These are phyloP conservation scores for Mortierella sp. DNA, from an alignment of 371 early-diverging fungal genomes.

Conservation along the genomic window DNA sequence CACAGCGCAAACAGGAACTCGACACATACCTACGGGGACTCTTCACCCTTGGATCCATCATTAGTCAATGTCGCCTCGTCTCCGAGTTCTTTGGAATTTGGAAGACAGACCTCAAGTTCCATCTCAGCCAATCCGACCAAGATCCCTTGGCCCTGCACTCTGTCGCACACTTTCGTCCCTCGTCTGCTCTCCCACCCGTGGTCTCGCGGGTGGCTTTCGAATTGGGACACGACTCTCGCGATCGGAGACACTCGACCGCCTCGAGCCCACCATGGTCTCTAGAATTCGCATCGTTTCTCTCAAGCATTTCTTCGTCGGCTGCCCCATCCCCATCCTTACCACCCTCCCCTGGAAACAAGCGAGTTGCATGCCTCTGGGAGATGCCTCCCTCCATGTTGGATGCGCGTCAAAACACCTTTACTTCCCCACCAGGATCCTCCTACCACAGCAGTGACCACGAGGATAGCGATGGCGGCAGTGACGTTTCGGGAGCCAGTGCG, in stretches of 20 bases:
- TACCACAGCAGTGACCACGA: conserved; percentile 17
- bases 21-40: conserved; percentile 18
- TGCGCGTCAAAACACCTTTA: neutral
- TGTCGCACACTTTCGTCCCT: neutral
- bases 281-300: neutral
- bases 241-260: neutral
- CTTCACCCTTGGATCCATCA: conserved; percentile 1
- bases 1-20: conserved; percentile 16
- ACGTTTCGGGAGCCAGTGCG: neutral
- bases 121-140: conserved; percentile 7
- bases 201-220: neutral
- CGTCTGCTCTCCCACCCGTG: neutral
- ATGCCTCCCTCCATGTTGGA: neutral
- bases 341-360: neutral
- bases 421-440: conserved; percentile 11
- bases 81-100: conserved; percentile 47
- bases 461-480: neutral
- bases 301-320: neutral
- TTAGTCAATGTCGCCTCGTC: conserved; percentile 28
- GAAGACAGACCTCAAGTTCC: conserved; percentile 34
- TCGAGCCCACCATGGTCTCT: neutral
- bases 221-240: neutral
- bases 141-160: conserved; percentile 22
- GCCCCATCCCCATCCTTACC: neutral
- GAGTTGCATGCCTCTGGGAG: neutral